Percentiles rank a stretch among this genome's conserved stretches.
Evolutionary conservation across 768 basidiomycete species (phyloP).

Genomic region (Lentinula boryana): DNA sequence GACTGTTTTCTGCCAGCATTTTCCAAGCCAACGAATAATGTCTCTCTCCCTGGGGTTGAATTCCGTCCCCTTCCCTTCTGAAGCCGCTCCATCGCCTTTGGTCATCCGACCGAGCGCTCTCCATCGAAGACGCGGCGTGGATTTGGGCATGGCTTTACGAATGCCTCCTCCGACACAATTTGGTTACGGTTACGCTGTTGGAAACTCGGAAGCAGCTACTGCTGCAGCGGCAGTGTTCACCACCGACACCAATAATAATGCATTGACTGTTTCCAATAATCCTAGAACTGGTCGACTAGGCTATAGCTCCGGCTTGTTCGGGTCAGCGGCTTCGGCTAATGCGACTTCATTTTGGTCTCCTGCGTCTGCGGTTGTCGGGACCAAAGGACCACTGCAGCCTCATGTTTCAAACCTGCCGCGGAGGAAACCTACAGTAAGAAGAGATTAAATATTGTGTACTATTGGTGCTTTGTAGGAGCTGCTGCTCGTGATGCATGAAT

Average conservation of each 20-base stretch:
- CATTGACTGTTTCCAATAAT: not conserved
- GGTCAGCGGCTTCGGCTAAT: not conserved
- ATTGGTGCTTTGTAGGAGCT: too few species aligned
- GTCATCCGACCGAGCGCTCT: not conserved
- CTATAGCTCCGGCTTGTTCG: not conserved
- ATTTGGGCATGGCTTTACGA: not conserved
- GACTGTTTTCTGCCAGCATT: not conserved
- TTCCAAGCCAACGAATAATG: not conserved
- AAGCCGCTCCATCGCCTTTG: not conserved
- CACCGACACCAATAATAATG: not conserved
- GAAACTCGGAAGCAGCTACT: not conserved
- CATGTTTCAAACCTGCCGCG: slow-evolving; percentile 5
- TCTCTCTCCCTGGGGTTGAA: not conserved
- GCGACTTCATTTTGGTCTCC: not conserved
- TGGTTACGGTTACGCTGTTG: not conserved
- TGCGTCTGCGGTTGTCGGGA: slow-evolving; percentile 1
- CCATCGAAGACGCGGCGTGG: not conserved
- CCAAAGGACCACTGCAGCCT: slow-evolving; percentile 2
- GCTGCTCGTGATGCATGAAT: not conserved
- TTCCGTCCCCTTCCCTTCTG: not conserved
- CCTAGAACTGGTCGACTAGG: not conserved
- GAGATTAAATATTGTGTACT: not conserved
- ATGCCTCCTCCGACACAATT: slow-evolving; percentile 1
- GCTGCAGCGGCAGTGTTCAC: not conserved
- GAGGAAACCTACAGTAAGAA: not conserved